Percentiles rank a stretch among this genome's conserved stretches.
These are phyloP conservation scores for Monilinia laxa DNA, from an alignment of 2,329 filamentous ascomycete species.

Conservation along the genomic window DNA sequence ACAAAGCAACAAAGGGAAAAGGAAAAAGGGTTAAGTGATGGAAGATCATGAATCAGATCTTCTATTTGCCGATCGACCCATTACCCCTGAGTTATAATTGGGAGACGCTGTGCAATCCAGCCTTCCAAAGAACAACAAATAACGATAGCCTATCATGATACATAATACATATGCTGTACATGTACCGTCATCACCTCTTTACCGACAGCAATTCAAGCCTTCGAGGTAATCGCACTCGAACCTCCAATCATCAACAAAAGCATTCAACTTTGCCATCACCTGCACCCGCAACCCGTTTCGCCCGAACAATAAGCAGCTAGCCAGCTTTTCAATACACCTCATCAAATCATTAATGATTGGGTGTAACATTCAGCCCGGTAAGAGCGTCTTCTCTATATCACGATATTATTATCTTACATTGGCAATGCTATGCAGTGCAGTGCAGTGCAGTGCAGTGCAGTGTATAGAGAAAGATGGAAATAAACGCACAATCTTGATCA, in stretches of 20 bases:
- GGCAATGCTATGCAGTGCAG: neutral
- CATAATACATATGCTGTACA: too few species aligned
- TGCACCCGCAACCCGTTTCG: neutral
- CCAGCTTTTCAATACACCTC: neutral
- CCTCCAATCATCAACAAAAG: neutral
- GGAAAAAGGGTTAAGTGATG: too few species aligned
- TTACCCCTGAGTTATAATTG: neutral
- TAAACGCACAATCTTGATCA: neutral
- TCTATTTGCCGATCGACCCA: neutral
- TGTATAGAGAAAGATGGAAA: neutral
- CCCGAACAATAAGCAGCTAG: neutral
- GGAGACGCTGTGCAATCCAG: too few species aligned
- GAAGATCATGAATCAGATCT: neutral
- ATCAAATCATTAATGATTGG: neutral
- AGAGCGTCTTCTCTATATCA: neutral
- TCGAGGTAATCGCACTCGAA: too few species aligned
- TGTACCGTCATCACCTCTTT: neutral
- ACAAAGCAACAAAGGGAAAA: too few species aligned
- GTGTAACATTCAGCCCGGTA: neutral
- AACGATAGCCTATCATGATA: constrained; percentile 1
- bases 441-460: neutral
- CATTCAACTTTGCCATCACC: neutral
- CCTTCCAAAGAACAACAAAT: neutral
- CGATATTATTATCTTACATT: neutral
- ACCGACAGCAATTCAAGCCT: neutral